Conservation (phyloP, 2,329 filamentous ascomycete species). For the Fusarium domesticum region DNA sequence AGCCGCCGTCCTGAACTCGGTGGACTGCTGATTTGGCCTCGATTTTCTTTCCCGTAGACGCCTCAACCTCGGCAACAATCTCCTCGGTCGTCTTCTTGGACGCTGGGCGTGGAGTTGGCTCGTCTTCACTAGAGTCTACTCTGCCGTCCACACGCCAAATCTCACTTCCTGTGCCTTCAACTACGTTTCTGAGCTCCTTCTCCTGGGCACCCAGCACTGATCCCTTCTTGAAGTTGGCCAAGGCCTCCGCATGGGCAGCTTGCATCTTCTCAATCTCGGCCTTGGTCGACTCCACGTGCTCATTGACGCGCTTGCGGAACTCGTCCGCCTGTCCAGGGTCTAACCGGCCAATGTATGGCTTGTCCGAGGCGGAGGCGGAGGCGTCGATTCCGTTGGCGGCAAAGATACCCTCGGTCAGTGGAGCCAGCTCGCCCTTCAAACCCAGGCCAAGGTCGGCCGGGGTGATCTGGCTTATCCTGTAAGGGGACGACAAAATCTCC, state of each 20-base stretch:
- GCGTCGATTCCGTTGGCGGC: constrained; percentile 58
- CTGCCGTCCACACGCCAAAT: constrained; percentile 61
- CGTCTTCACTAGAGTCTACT: constrained; percentile 51
- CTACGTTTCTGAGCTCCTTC: constrained; percentile 66
- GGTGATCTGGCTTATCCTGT: constrained; percentile 78
- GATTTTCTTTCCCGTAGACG: constrained; percentile 64
- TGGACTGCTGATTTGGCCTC: constrained; percentile 61
- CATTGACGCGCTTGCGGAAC: constrained; percentile 74
- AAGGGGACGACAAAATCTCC: constrained; percentile 88
- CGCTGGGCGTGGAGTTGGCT: constrained; percentile 34
- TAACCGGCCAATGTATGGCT: constrained; percentile 61
- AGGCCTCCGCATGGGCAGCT: constrained; percentile 68
- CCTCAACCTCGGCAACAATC: constrained; percentile 72
- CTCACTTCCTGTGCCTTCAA: constrained; percentile 58
- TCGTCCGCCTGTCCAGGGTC: constrained; percentile 76
- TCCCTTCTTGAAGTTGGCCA: constrained; percentile 71
- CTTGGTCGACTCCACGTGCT: constrained; percentile 69
- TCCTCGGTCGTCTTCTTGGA: constrained; percentile 62
- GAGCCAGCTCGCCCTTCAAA: constrained; percentile 75
- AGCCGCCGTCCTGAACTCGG: constrained; percentile 75
- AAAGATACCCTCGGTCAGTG: constrained; percentile 81
- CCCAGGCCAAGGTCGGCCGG: constrained; percentile 86
- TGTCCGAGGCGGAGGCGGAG: constrained; percentile 45
- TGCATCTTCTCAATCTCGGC: constrained; percentile 84
- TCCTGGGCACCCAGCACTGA: constrained; percentile 72